Evolutionary conservation across 2,329 filamentous ascomycete species (phyloP), one percentile per base, ranked within the genome.

Genomic region (Zalaria sp.): DNA sequence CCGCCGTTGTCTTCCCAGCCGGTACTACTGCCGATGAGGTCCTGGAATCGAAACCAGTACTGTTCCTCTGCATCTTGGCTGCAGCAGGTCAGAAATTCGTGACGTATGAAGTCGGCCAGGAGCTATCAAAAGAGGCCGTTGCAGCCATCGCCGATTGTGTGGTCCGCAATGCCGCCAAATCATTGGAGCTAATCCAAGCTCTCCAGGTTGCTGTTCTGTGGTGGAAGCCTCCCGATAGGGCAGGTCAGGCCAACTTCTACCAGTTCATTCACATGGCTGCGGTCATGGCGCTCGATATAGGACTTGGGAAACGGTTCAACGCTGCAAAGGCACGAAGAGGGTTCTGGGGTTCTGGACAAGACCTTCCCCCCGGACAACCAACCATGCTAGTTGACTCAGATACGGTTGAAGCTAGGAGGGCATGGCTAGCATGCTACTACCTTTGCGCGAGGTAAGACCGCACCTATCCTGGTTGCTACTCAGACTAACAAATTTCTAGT

Each of bases 201-300:
- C 64, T 93, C 34, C 72, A 84, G 44, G 66, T 93, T 3, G 70
- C 77, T 5, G 77, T 80, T n/a, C 73, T 87, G 18, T 93, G 86
- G 83, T 93, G 93, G 58, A 79, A 78, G 57, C 84, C 85, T 10
- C 86, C 86, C 0, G 79, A 89, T 49, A 74, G 83, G 51, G 83
- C 83, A 45, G 84, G 93, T 53, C 82, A 91, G 61, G 75, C 89
- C 54, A 91, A 91, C 56, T 93, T 91, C 58, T 93, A 91, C 62
- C 83, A 89, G 63, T 72, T 91, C 49, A 77, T 86, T 37, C 84
- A 93, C 57, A 77, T 85, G 54, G 81, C 83, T 2, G 80, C 80
- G 38, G 73, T 85, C 51, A 84, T 93, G 79, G 81, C 81, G 26
- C 77, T 93, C 42, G 86, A 93, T 51, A 72, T 93, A 29, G 86